A percentile compares a stretch with the other conserved stretches of the same genome.
Conservation (phyloP, 257 asterid species). For the Solanum tarijense region DNA sequence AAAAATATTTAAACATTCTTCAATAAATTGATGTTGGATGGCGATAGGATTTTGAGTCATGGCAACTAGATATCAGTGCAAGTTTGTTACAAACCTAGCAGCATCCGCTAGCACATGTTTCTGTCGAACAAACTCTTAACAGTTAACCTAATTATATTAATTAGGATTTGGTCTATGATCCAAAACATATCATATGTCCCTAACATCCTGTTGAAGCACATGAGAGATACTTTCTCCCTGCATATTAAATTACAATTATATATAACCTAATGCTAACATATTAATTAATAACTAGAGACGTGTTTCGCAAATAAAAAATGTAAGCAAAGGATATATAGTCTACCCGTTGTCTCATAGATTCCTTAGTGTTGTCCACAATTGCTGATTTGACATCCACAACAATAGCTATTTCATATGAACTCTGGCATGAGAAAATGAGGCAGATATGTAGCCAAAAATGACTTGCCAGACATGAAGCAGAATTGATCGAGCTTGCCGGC, state of each 20-base stretch:
- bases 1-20: no score
- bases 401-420: constrained; percentile 18
- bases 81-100: background rate
- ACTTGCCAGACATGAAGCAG: constrained; percentile 32
- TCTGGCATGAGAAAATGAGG: constrained; percentile 62
- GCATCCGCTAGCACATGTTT: background rate
- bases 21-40: background rate
- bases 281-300: background rate
- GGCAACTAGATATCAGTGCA: background rate
- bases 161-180: background rate
- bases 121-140: background rate
- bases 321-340: background rate
- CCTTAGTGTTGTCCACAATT: background rate
- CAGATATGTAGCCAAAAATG: constrained; percentile 46
- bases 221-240: background rate
- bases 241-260: background rate
- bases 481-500: constrained; percentile 36
- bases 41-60: background rate
- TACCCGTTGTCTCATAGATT: background rate
- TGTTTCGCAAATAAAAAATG: background rate
- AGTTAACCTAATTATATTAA: background rate
- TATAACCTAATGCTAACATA: background rate
- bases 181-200: background rate
- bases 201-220: background rate
- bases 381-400: background rate